Evolutionary conservation across 2,329 filamentous ascomycete species (phyloP), one percentile per base, ranked within the genome.

Genomic region (Hirsutella rhossiliensis): DNA sequence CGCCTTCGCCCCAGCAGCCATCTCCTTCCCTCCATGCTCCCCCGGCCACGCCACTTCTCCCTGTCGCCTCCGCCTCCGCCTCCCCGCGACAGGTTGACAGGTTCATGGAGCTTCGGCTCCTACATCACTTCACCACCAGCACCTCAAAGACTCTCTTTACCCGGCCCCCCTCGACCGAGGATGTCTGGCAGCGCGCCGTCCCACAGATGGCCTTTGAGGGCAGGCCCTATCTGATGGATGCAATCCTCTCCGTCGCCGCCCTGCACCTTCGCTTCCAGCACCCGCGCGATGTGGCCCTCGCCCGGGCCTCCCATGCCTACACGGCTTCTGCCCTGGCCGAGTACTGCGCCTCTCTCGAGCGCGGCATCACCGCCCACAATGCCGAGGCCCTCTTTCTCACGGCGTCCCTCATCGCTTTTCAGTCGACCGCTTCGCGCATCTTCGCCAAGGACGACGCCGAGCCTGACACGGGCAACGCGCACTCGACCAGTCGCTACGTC

Each of bases 381-480:
- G 77, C 78, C 9, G 78, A 81, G 55, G 69, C 76, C 0, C 64
- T 82, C 1, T 82, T 82, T 51, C 62, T 80, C 19, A 82, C 78
- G 0, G 69, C 78, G 2, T 68, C 77, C 3, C 64, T 83, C 52
- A 77, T 87, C 56, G 67, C 83, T 54, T 78, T 87, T 59, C 70
- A 87, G 58, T 67, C 83, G 51, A 73, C 78, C 27, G 68, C 84
- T 36, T 70, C 78, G 41, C 65, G 82, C 52, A 70, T 80, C 46
- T 81, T 81, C 48, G 69, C 71, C 46, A 73, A 77, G 42, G 75
- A 78, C 45, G 75, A 79, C 27, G 60, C 60, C 15, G 62, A 67
- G 32, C 59, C 60, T 11, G 63, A 67, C 36, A 48, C 59, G 9
- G 43, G 38, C 18, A 55, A 56, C 11, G 52, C 56, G 4, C 63